Percentiles rank a stretch among this genome's conserved stretches.
Evolutionary conservation across 441 rosid genomes (phyloP).

Genomic region (Brassica hybrid): DNA sequence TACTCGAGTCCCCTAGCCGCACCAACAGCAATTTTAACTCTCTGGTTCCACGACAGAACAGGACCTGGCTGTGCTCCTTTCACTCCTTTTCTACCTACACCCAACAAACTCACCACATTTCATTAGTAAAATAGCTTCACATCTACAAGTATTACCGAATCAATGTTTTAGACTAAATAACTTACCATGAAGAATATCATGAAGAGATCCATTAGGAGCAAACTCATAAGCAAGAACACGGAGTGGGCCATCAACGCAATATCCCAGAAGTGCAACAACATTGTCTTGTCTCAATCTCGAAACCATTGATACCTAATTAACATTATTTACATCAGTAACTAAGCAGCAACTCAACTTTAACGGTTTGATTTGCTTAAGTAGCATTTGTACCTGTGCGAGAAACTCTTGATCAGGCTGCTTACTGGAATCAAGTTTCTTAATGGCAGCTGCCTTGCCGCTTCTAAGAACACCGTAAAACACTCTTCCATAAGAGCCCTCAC

Average conservation of each 20-base stretch:
- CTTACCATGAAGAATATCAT: constrained; percentile 66
- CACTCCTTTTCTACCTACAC: constrained; percentile 58
- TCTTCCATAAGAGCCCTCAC: constrained; percentile 72
- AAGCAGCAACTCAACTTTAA: neutral
- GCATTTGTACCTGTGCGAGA: constrained; percentile 55
- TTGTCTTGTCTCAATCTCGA: constrained; percentile 67
- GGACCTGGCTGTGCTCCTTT: constrained; percentile 62
- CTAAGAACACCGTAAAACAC: constrained; percentile 60
- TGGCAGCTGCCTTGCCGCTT: constrained; percentile 59
- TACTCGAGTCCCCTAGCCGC: constrained; percentile 63
- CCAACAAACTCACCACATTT: constrained; percentile 8
- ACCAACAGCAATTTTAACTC: constrained; percentile 65
- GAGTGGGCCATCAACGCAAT: constrained; percentile 57
- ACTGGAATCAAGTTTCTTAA: constrained; percentile 69
- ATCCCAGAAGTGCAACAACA: constrained; percentile 65
- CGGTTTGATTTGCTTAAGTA: no score
- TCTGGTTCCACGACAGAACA: constrained; percentile 59
- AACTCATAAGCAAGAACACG: constrained; percentile 64
- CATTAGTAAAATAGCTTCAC: constrained; percentile 16
- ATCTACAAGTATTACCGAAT: neutral
- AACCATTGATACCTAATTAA: constrained; percentile 60
- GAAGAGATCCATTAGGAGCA: constrained; percentile 73
- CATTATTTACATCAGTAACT: constrained; percentile 10
- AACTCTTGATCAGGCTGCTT: constrained; percentile 67
- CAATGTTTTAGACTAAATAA: neutral